Base-by-base conservation (phyloP, 177 flowering plant species). In the Viscum album region DNA sequence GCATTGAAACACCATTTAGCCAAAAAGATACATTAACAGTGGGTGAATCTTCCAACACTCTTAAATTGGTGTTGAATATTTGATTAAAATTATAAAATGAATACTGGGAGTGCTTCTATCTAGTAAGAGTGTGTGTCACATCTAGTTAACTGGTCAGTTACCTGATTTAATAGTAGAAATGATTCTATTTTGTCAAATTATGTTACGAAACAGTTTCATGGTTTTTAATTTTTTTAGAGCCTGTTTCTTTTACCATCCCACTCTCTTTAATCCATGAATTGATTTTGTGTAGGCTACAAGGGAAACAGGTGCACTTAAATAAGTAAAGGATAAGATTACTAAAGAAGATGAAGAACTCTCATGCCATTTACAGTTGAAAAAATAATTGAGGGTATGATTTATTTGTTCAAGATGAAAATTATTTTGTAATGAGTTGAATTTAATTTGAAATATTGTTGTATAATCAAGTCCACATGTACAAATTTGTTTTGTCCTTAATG, bases 311-410 rank as follows among this genome's bases (percentile, higher is more conserved):
- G 92, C 90, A 68, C 89, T 86, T 54, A 85, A 84, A 80, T 90
- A 89, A 81, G 96, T 92, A n/a, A 88, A 89, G 78, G 90, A 89
- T 73, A 89, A 88, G 83, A 86, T 89, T 70, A 89, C 88, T 72
- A 89, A 88, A 65, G 78, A 72, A 62, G 84, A 86, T 74, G 96
- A 89, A 79, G 92, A 89, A 71, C 90, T 89, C 61, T 86, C 96
- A 69, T 88, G 88, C 90, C 89, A 89, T 66, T 73, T 89, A 70
- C 89, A 86, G 72, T 78, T 88, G 69, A 90, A 88, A 77, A 89
- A 88, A 76, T 88, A 90, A 45, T 71, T 85, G 64, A 82, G 90
- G 88, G 96, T 89, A 83, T 78, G n/a, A n/a, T n/a, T n/a, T 73
- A 60, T 35, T 37, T 23, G 10, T 54, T 17, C 54, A 47, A 5